Conservation (phyloP, 2,329 filamentous ascomycete genomes). For the Penicillium sp. region DNA sequence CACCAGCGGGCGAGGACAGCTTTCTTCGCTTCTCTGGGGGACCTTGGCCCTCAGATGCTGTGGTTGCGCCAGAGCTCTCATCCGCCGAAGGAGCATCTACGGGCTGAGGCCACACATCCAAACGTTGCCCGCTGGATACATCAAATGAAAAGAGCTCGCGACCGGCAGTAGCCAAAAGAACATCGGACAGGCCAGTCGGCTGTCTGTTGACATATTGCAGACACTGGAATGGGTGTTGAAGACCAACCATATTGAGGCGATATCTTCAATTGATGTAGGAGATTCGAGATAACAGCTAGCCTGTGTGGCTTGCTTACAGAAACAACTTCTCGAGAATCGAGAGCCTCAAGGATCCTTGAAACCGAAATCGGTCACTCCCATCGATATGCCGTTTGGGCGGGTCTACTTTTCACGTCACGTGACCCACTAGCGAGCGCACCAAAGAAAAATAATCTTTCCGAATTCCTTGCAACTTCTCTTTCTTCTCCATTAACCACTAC, state of each 20-base stretch:
- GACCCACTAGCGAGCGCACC: conserved; percentile 42
- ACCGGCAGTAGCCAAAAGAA: conserved; percentile 74
- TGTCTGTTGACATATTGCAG: conserved; percentile 47
- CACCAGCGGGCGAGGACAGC: conserved; percentile 33
- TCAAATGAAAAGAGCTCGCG: conserved; percentile 70
- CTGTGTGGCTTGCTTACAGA: neutral
- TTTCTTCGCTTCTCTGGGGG: conserved; percentile 50
- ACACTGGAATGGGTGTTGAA: conserved; percentile 64
- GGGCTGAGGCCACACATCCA: conserved; percentile 62
- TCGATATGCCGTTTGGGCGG: conserved; percentile 4
- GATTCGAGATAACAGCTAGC: neutral
- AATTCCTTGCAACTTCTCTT: conserved; percentile 23
- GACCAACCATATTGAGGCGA: conserved; percentile 32
- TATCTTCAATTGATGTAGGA: neutral
- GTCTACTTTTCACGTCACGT: conserved; percentile 28
- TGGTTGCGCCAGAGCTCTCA: conserved; percentile 19
- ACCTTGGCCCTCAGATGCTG: conserved; percentile 31
- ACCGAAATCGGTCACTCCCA: conserved; percentile 4
- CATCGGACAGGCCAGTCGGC: conserved; percentile 31
- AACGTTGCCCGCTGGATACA: conserved; percentile 57
- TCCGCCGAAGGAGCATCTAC: conserved; percentile 31
- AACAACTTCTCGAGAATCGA: neutral
- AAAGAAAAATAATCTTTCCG: conserved; percentile 35
- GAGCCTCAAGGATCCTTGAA: neutral
- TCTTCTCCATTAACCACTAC: conserved; percentile 25